Evolutionary conservation across 1,139 yeast species (phyloP), one percentile per base, ranked within the genome.

Genomic region (Saccharomyces pastorianus): DNA sequence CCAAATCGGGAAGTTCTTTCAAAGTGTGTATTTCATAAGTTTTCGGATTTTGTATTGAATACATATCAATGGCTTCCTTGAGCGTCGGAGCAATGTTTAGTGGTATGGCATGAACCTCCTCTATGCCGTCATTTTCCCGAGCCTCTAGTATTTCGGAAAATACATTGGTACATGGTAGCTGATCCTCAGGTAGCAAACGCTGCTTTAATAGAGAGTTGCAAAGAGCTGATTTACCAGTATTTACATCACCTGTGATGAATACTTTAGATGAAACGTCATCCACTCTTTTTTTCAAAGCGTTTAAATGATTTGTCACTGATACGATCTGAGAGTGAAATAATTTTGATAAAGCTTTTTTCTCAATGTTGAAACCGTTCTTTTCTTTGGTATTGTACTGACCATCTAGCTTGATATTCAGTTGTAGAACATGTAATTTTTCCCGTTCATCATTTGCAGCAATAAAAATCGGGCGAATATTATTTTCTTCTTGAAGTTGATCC

Each of bases 101-200:
- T 7, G 82, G 81, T n/a, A 95, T 83, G 0, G 99, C 98, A 69
- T 95, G 99, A 0, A 93, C 98, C 67, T 91, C 96, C 69, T 93
- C 98, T 14, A 82, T 65, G 14, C 85, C 81, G 49, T 77, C 73
- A 66, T 93, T 93, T 53, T 84, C 90, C 47, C 81, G 76, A 9
- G 93, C 89, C 68, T 93, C 97, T 23, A 88, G 76, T 2, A 95
- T 95, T 71, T 95, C 99, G 69, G 97, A 91, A 66, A 95, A 95
- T 0, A 95, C 97, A 55, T 89, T 85, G 0, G 99, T 95, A 64
- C 98, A 91, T 1, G 99, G 99, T 65, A 95, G 96, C 67, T 95
- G 99, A 70, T 95, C 99, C 63, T 88, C 96, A 0, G 99, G 99
- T 51, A 93, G 74, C 1, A 95, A 72, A 53, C 82, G 81, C 57